Percentiles rank a stretch among this genome's conserved stretches.
Evolutionary conservation across 306 rosid genomes (phyloP).

Genomic region (Prosopis cineraria): DNA sequence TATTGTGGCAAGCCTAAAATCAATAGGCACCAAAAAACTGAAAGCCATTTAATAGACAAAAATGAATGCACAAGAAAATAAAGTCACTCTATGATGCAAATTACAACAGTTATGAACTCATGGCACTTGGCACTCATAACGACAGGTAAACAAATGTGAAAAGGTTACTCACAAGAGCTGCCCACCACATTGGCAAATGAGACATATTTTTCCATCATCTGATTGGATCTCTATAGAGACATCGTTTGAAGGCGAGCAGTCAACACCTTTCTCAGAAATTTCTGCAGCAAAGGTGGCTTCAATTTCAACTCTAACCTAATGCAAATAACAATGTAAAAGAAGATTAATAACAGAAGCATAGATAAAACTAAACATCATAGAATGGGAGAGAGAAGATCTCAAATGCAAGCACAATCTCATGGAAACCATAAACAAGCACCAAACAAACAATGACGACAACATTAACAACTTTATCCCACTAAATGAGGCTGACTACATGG

Average conservation of each 20-base stretch:
- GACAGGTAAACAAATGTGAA: constrained; percentile 34
- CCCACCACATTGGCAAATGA: constrained; percentile 65
- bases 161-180: constrained; percentile 72
- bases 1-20: constrained; percentile 4
- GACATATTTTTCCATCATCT: constrained; percentile 51
- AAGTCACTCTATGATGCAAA: neutral
- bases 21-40: neutral
- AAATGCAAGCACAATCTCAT: neutral
- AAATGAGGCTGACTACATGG: neutral
- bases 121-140: constrained; percentile 13
- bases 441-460: neutral
- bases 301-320: constrained; percentile 57
- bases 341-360: constrained; percentile 25
- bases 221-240: constrained; percentile 34
- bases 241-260: constrained; percentile 47
- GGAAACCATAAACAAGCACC: neutral
- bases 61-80: neutral
- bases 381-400: neutral
- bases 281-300: constrained; percentile 32
- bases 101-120: neutral
- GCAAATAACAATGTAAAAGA: constrained; percentile 41
- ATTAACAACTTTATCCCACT: neutral
- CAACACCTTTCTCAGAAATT: constrained; percentile 31
- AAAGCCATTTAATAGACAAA: neutral
- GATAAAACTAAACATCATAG: constrained; percentile 8